Base-by-base conservation (phyloP, 306 rosid genomes). In the Canavalia gladiata region DNA sequence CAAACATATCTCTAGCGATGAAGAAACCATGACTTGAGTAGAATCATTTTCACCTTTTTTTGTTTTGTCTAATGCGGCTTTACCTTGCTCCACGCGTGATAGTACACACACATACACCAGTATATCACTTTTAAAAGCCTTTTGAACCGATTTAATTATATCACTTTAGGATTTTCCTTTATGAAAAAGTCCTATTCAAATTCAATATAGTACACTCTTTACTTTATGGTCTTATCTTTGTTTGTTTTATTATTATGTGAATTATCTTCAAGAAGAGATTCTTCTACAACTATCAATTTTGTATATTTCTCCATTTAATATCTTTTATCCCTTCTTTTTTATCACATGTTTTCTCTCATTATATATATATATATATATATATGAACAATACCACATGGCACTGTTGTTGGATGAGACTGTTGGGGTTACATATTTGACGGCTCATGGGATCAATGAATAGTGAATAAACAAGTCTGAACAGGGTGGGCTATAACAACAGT, bases 341-440 rank as follows among this genome's bases (percentile, higher is more conserved):
- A 37, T 37, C 41, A 37, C 41, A 37, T 4, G 4, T 37, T 37
- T 37, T 37, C 25, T 37, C 4, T 37, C 41, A 37, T 37, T 37
- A 37, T 37, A 2, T 1, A 47, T 9, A 8, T 47, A 47, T 47
- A 47, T 18, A n/a, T 54, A 3, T 8, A 60, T 11, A 33, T n/a
- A 33, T 33, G 4, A 4, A 35, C 43, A 9, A 33, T 33, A 60
- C 1, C 8, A 34, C 46, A 13, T 37, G 70, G 1, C 51, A 39
- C 33, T 6, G 6, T 39, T 41, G 34, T 39, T 41, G 34, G 6
- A 64, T 41, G 72, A 34, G 7, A 66, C n/a, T 18, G 72, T 18
- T 66, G n/a, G 41, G 51, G 72, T 66, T 42, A 35, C 3, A 13
- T 42, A 49, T 66, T 18, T 66, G 35, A 66, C 72, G 72, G 52